Conservation (phyloP, 1,284 basidiomycete species). For the Trichosporon sp. region DNA sequence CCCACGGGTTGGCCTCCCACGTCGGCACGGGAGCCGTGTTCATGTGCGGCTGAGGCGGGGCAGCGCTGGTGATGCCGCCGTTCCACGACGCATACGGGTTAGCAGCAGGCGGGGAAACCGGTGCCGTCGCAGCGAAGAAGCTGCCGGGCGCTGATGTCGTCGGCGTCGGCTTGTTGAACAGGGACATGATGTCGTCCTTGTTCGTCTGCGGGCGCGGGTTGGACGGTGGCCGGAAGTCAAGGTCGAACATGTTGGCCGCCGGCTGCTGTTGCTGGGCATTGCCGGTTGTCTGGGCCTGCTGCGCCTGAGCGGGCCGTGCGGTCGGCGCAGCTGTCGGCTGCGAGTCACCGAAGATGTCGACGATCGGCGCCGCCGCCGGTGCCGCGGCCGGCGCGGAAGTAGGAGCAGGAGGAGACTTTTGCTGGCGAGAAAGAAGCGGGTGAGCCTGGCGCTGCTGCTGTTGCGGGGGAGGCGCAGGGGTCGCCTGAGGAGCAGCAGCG, state of each 20-base stretch:
- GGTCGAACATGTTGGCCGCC: slow-evolving; percentile 44
- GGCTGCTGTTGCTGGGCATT: slow-evolving; percentile 9
- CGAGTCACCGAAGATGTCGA: slow-evolving; percentile 36
- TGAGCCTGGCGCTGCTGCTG: slow-evolving; percentile 20
- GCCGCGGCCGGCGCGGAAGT: slow-evolving; percentile 13
- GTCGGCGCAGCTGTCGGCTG: slow-evolving; percentile 22
- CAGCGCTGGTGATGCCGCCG: slow-evolving; percentile 33
- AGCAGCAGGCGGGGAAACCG: slow-evolving; percentile 12
- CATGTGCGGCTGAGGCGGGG: slow-evolving; percentile 21
- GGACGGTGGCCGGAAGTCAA: slow-evolving; percentile 47
- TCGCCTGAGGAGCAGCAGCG: slow-evolving; percentile 8
- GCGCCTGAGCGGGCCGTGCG: slow-evolving; percentile 17
- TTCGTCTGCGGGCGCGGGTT: slow-evolving; percentile 16
- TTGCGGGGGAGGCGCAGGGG: background rate
- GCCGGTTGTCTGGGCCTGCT: slow-evolving; percentile 12
- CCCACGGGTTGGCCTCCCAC: slow-evolving; percentile 32
- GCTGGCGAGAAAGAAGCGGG: slow-evolving; percentile 38
- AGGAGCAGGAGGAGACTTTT: background rate
- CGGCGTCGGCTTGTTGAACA: slow-evolving; percentile 37
- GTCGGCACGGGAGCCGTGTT: slow-evolving; percentile 21
- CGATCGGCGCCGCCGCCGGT: slow-evolving; percentile 26
- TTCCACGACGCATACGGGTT: slow-evolving; percentile 34
- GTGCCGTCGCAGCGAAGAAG: slow-evolving; percentile 5
- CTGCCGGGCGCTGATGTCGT: slow-evolving; percentile 11
- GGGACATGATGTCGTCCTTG: slow-evolving; percentile 49